These are phyloP conservation scores for Phragmites australis DNA, from an alignment of 176 grass and related monocot species.

Conservation along the genomic window DNA sequence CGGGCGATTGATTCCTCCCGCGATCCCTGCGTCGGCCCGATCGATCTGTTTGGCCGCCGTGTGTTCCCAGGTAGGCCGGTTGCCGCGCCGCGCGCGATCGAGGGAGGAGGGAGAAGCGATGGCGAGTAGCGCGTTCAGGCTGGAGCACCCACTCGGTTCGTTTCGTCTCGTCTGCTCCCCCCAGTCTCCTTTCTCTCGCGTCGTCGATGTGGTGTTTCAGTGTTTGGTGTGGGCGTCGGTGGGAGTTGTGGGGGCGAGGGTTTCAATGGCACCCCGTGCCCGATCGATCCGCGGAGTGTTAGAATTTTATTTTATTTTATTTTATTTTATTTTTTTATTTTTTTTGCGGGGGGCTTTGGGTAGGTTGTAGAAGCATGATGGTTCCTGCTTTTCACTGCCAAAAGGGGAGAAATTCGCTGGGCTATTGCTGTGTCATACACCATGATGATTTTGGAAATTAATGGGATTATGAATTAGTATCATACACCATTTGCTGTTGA, in stretches of 20 bases:
- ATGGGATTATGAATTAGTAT: too few relatives aligned
- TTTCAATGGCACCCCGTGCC: neutral
- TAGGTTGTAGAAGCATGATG: neutral
- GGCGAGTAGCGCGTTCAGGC: conserved; percentile 75
- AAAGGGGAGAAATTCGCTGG: neutral
- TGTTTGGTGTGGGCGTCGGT: neutral
- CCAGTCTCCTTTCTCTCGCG: neutral
- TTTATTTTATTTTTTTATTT: too few relatives aligned
- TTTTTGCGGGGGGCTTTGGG: too few relatives aligned
- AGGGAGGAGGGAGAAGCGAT: conserved; percentile 28
- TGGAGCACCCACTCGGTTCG: conserved; percentile 84
- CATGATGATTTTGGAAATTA: too few relatives aligned
- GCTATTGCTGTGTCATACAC: neutral
- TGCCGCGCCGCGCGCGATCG: neutral
- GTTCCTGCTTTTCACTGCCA: too few relatives aligned
- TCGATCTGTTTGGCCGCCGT: neutral
- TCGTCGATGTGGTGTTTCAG: neutral
- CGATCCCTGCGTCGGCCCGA: neutral
- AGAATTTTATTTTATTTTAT: too few relatives aligned
- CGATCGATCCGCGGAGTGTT: too few relatives aligned
- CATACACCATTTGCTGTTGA: neutral
- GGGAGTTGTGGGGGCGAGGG: neutral
- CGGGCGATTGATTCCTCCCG: neutral
- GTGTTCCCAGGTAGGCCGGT: neutral
- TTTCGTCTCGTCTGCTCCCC: neutral